Base-by-base conservation (phyloP, 2,329 filamentous ascomycete species). In the Calonectria henricotiae region DNA sequence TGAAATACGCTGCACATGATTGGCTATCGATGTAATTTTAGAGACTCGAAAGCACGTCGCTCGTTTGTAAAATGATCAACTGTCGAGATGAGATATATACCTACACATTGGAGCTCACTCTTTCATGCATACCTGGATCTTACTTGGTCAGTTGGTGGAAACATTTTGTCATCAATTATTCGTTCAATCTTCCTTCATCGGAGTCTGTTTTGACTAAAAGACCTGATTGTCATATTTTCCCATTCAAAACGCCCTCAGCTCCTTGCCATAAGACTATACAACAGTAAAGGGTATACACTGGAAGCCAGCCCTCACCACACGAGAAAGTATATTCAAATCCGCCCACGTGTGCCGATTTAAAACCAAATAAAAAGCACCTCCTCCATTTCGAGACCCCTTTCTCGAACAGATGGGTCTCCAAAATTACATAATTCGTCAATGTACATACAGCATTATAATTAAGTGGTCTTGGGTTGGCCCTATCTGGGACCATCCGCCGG, bases 251-350 rank as follows among this genome's bases (percentile, higher is more conserved):
- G 74, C 75, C 76, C 58, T 65, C 66, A 62, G 70, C 72, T 66
- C 55, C 69, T 64, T 54, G 69, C 64, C 65, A 67, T 64, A 66
- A 69, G 71, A 70, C 67, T 71, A 69, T 65, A 63, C 62, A 66
- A 66, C 67, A 71, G 66, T 55, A 71, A 70, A 70, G 76, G 76
- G 74, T 78, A 78, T 77, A 75, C 71, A 73, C 71, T 71, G 71
- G 70, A 64, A 65, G 66, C 66, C 64, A 67, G 37, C 71, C 70
- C 73, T 73, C 65, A 69, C 72, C 49, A 71, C 11, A 55, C 37
- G 1, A 3, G 67, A 69, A 43, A 72, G 46, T 63, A 62, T 60
- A 70, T 71, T 55, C 67, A 74, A 63, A 69, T 49, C 49, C 60
- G 37, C 58, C 65, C 43, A 54, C 47, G 64, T 30, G 27, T 60